Percentiles rank a stretch among this genome's conserved stretches.
phyloP scores from a whole-genome alignment of 2,329 filamentous ascomycete species.

The Hymenoscyphus salicellus region DNA sequence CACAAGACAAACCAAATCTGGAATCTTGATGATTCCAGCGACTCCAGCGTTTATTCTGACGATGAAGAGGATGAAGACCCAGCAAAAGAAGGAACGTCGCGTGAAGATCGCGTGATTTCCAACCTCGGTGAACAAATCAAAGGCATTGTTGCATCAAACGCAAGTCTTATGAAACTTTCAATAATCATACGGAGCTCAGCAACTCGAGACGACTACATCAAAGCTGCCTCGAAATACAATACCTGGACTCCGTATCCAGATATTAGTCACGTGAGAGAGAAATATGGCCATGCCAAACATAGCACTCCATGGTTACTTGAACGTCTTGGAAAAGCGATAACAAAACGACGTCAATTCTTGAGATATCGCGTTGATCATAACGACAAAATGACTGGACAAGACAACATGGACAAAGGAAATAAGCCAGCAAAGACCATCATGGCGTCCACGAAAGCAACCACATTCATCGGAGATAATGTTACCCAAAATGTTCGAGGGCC shows the following conservation, averaged over 20 bases:
- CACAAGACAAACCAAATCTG: slow-evolving; percentile 20
- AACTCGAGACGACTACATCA: slow-evolving; percentile 29
- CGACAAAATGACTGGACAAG: slow-evolving; percentile 18
- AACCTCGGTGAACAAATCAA: slow-evolving; percentile 24
- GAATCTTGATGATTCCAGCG: slow-evolving; percentile 15
- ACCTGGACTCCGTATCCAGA: slow-evolving; percentile 17
- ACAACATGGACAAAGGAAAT: neutral
- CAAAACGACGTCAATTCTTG: slow-evolving; percentile 34
- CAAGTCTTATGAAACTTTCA: slow-evolving; percentile 29
- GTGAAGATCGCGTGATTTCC: slow-evolving; percentile 9
- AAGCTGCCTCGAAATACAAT: slow-evolving; percentile 27
- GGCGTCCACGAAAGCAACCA: slow-evolving; percentile 29
- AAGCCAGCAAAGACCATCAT: slow-evolving; percentile 1
- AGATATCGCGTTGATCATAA: slow-evolving; percentile 35
- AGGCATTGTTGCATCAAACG: slow-evolving; percentile 23
- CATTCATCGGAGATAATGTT: slow-evolving; percentile 15
- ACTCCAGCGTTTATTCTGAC: slow-evolving; percentile 11
- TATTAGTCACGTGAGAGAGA: slow-evolving; percentile 30
- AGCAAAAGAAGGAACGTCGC: neutral
- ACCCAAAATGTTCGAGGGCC: slow-evolving; percentile 2
- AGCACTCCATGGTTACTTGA: slow-evolving; percentile 24
- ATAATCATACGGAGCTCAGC: slow-evolving; percentile 28
- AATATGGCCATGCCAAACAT: slow-evolving; percentile 20
- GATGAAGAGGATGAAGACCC: slow-evolving; percentile 4
- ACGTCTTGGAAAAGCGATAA: slow-evolving; percentile 35